phyloP scores from a whole-genome alignment of 2,329 filamentous ascomycete species.

The Colletotrichum nymphaeae region DNA sequence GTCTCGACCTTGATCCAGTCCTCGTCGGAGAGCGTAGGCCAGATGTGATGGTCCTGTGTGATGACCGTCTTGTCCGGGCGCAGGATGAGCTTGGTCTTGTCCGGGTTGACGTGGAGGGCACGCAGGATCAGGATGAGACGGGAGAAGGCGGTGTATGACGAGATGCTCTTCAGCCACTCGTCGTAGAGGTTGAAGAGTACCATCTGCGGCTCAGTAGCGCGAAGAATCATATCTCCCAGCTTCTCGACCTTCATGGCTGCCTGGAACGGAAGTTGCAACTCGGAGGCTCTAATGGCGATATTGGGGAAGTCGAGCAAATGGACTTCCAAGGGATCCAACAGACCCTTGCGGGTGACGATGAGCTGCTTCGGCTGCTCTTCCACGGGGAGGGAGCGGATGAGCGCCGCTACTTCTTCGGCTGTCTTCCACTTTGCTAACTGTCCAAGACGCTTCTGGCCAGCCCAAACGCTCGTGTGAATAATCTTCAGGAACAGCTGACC shows the following conservation, averaged over 20 bases:
- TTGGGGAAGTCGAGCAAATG: constrained; percentile 98
- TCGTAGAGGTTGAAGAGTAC: constrained; percentile 99
- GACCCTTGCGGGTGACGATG: constrained; percentile 96
- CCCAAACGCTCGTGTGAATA: constrained; percentile 99
- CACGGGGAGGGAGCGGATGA: constrained; percentile 94
- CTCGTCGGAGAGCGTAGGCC: constrained; percentile 93
- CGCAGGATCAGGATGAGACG: constrained; percentile 92
- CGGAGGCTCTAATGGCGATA: constrained; percentile 97
- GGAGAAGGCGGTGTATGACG: constrained; percentile 98
- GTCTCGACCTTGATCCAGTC: constrained; percentile 99
- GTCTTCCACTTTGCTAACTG: constrained; percentile 99
- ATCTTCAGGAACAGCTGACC: constrained; percentile 99
- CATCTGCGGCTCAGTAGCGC: constrained; percentile 99
- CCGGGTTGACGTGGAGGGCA: constrained; percentile 95
- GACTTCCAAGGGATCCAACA: constrained; percentile 95
- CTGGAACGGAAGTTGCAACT: constrained; percentile 97
- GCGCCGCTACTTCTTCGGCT: constrained; percentile 97
- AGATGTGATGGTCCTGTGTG: constrained; percentile 98
- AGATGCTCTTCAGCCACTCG: constrained; percentile 98
- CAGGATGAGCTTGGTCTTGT: constrained; percentile 96
- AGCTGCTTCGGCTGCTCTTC: constrained; percentile 99
- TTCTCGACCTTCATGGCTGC: constrained; percentile 99
- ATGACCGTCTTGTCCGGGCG: constrained; percentile 98
- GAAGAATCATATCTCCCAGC: constrained; percentile 97
- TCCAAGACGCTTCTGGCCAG: constrained; percentile 97